These are phyloP conservation scores for Chrysanthemum makinoi DNA, from an alignment of 129 eudicot species.

Conservation along the genomic window DNA sequence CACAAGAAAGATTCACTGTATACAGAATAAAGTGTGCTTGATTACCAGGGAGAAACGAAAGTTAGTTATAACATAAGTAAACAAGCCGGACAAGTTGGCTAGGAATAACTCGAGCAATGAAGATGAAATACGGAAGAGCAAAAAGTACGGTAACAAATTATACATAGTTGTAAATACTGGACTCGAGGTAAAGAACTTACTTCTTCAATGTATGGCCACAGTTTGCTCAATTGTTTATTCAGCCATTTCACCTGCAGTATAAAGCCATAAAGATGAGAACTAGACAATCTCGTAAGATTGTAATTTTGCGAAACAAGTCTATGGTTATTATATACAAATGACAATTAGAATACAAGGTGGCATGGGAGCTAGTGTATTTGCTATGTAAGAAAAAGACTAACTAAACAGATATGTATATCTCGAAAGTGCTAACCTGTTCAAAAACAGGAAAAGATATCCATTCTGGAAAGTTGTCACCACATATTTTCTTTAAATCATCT, in stretches of 20 bases:
- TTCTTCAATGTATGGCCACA: constrained; percentile 96
- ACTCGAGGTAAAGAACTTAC: constrained; percentile 43
- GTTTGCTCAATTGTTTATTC: constrained; percentile 81
- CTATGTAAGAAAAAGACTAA: not conserved
- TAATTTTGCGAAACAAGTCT: too few relatives aligned
- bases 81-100: too few relatives aligned
- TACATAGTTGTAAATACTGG: constrained; percentile 1
- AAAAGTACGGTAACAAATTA: not conserved
- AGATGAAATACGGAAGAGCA: not conserved
- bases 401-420: not conserved
- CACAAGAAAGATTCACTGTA: not conserved
- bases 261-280: constrained; percentile 5
- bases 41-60: too few relatives aligned
- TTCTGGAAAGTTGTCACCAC: constrained; percentile 91
- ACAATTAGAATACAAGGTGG: too few relatives aligned
- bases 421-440: constrained; percentile 72
- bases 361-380: not conserved
- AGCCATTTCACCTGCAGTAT: constrained; percentile 93
- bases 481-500: constrained; percentile 89
- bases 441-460: constrained; percentile 98
- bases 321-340: too few relatives aligned
- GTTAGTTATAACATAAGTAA: too few relatives aligned
- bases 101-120: not conserved
- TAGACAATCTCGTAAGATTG: not conserved
- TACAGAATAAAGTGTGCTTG: too few relatives aligned